These are phyloP conservation scores for Schizonepeta tenuifolia DNA, from an alignment of 257 asterid species.

Conservation along the genomic window DNA sequence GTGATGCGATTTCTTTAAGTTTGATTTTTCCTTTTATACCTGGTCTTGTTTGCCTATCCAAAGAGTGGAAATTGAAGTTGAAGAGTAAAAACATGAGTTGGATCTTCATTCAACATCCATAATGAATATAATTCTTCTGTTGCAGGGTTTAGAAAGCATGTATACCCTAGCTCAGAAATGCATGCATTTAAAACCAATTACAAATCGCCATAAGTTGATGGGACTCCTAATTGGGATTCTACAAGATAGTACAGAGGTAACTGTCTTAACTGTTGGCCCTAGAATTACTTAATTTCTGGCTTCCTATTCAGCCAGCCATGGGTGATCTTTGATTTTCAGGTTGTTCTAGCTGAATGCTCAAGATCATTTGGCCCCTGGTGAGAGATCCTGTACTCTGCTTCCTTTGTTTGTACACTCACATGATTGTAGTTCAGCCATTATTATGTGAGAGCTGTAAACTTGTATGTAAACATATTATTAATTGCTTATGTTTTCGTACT, in stretches of 20 bases:
- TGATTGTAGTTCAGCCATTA: constrained; percentile 21
- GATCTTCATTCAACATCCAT: constrained; percentile 18
- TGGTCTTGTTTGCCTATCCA: constrained; percentile 4
- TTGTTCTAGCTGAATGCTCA: constrained; percentile 88
- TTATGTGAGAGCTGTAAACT: constrained; percentile 25
- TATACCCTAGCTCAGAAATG: constrained; percentile 84
- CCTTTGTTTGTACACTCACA: not conserved
- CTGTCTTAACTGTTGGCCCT: constrained; percentile 17
- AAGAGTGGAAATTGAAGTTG: constrained; percentile 25
- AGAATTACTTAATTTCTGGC: constrained; percentile 14
- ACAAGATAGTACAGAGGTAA: constrained; percentile 86
- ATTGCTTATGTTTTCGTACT: constrained; percentile 20
- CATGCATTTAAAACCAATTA: constrained; percentile 71
- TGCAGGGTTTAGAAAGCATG: constrained; percentile 93
- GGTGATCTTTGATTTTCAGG: constrained; percentile 56
- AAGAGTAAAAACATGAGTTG: constrained; percentile 19
- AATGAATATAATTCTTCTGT: constrained; percentile 33
- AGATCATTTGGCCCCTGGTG: constrained; percentile 98
- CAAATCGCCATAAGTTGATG: constrained; percentile 72
- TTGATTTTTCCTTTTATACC: constrained; percentile 1
- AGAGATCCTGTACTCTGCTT: constrained; percentile 36
- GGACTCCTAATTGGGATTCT: constrained; percentile 78
- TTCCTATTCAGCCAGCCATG: constrained; percentile 27
- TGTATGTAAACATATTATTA: not conserved
- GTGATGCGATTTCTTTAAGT: constrained; percentile 6